Evolutionary conservation across 2,329 filamentous ascomycete genomes (phyloP), one percentile per base, ranked within the genome.

Genomic region (Gnomoniopsis sp.): DNA sequence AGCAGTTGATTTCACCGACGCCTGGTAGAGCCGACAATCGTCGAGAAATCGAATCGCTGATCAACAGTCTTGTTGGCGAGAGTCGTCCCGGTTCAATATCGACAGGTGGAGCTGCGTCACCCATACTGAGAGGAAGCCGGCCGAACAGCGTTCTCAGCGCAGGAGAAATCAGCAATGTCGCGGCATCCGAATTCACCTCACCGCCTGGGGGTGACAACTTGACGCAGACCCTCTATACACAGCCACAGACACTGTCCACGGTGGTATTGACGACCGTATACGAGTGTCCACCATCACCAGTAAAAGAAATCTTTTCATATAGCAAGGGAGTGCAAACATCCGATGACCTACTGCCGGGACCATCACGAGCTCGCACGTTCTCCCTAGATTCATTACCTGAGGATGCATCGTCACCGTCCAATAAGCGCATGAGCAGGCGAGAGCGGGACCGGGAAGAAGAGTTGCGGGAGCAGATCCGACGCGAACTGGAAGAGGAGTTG

Each of bases 261-360:
- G 86, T 85, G 12, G 82, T 89, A 8, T 79, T 91, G 55, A 86
- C 87, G 19, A 92, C 90, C 36, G 84, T 95, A 61, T 92, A 89
- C 74, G 93, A 96, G 72, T 89, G 86, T 64, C 86, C 89, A 1
- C 88, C 90, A 1, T 88, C 87, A 21, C 86, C 88, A 36, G 84
- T 88, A 57, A 85, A 88, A 64, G 95, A 99, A 73, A 81, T 96
- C 60, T 92, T 96, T 69, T 96, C 92, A 55, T 99, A 99, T 79
- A 98, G 90, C 80, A 98, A 97, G 77, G 93, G 88, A 57, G 92
- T 98, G 22, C 96, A 99, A 74, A 97, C 95, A 17, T 86, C 88
- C 22, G 89, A 91, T 67, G 86, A 88, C 63, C 90, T 90, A 85
- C 78, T 80, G 19, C 77, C 79, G 6, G 76, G 34, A 26, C 76